Evolutionary conservation across 768 basidiomycete genomes (phyloP).

Genomic region (Cyclocybe aegerita): DNA sequence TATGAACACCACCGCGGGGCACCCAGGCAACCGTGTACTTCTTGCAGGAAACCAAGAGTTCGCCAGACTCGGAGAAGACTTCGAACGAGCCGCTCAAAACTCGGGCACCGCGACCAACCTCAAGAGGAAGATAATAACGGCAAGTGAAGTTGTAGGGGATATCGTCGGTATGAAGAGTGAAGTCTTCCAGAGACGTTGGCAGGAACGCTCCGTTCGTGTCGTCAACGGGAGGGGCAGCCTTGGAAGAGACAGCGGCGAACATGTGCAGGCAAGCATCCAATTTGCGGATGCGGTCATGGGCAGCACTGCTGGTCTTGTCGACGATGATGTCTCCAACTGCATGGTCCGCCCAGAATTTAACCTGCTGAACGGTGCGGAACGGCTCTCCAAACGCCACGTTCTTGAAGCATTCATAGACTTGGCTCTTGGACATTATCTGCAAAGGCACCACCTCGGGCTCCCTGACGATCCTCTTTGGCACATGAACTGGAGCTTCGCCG

Average conservation of each 20-base stretch:
- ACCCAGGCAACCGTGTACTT: constrained; percentile 35
- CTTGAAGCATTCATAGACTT: constrained; percentile 29
- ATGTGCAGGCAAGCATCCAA: constrained; percentile 34
- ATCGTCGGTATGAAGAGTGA: constrained; percentile 22
- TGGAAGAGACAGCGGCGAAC: constrained; percentile 27
- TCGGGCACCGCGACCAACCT: constrained; percentile 24
- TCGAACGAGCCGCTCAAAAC: constrained; percentile 28
- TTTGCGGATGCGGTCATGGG: constrained; percentile 31
- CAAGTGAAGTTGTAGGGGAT: constrained; percentile 31
- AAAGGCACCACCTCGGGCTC: constrained; percentile 20
- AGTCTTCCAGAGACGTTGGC: constrained; percentile 31
- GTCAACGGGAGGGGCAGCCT: constrained; percentile 19
- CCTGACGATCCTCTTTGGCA: constrained; percentile 13
- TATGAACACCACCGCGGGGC: constrained; percentile 27
- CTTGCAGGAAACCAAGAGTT: constrained; percentile 28
- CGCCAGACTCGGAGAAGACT: constrained; percentile 26
- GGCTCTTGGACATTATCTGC: constrained; percentile 25
- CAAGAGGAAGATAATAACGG: constrained; percentile 31
- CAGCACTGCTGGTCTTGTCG: constrained; percentile 15
- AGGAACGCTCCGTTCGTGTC: constrained; percentile 28
- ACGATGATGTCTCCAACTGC: constrained; percentile 28
- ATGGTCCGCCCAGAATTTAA: constrained; percentile 29
- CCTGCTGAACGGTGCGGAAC: constrained; percentile 28
- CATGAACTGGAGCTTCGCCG: constrained; percentile 7
- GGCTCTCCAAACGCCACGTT: constrained; percentile 33